Conservation (phyloP, 2,329 filamentous ascomycete species). For the Cladosporium phlei region DNA sequence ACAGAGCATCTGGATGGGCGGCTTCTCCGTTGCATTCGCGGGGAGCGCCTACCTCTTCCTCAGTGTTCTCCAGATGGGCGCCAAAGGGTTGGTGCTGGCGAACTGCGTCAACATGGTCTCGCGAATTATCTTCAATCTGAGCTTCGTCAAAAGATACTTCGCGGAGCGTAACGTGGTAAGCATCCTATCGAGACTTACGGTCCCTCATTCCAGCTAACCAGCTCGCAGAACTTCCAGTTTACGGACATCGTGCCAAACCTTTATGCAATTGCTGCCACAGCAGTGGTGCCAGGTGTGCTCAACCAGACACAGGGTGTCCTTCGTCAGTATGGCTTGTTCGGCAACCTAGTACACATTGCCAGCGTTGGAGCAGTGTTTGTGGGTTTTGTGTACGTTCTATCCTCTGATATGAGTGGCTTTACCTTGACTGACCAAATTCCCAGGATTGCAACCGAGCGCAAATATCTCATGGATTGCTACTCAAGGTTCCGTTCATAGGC, state of each 20-base stretch:
- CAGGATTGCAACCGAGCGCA: conserved; percentile 14
- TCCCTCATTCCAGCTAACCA: neutral
- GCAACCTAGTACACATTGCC: conserved; percentile 38
- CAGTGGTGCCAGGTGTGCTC: conserved; percentile 36
- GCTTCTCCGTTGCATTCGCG: conserved; percentile 73
- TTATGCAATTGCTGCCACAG: conserved; percentile 34
- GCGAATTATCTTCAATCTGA: conserved; percentile 73
- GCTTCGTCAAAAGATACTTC: conserved; percentile 68
- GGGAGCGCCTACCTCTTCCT: conserved; percentile 71
- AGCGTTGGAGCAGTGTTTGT: conserved; percentile 34
- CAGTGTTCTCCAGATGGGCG: conserved; percentile 63
- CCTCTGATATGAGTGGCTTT: neutral
- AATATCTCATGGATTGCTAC: conserved; percentile 15
- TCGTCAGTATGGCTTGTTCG: conserved; percentile 35
- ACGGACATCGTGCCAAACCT: conserved; percentile 29
- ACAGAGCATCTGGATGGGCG: conserved; percentile 80
- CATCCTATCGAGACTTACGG: neutral
- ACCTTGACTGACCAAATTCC: neutral
- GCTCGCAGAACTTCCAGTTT: conserved; percentile 23
- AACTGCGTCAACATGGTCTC: conserved; percentile 88
- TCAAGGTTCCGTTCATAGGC: conserved; percentile 12
- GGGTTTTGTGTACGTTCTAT: conserved; percentile 33
- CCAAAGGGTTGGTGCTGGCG: conserved; percentile 74
- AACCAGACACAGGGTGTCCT: conserved; percentile 27
- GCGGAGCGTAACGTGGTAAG: conserved; percentile 35